Evolutionary conservation across 768 basidiomycete genomes (phyloP).

Genomic region (Amanita rimosa): DNA sequence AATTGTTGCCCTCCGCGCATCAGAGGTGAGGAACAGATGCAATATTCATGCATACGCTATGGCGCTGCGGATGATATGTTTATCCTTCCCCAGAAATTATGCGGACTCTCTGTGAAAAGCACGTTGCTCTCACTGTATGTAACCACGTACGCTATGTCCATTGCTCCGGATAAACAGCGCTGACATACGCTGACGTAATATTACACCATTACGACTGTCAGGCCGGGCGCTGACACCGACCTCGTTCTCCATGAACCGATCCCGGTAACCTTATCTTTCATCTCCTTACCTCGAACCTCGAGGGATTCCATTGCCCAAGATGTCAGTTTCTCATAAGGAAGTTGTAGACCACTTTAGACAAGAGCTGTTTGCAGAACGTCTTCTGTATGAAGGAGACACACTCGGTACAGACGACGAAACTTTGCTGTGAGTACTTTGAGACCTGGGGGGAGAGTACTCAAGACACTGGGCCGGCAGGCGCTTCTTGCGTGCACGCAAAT

Average conservation of each 20-base stretch:
- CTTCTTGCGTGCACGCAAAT: slow-evolving; percentile 68
- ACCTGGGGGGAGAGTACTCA: not conserved
- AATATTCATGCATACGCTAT: too few species aligned
- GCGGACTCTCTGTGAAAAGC: too few species aligned
- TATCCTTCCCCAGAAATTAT: too few species aligned
- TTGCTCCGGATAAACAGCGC: too few species aligned
- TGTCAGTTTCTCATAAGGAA: slow-evolving; percentile 15
- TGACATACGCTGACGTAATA: not conserved
- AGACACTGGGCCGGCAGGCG: slow-evolving; percentile 28
- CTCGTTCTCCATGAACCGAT: not conserved
- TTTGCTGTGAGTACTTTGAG: slow-evolving; percentile 34
- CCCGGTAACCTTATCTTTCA: not conserved
- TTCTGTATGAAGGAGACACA: slow-evolving; percentile 47
- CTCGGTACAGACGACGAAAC: slow-evolving; percentile 52
- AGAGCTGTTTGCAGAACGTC: slow-evolving; percentile 37
- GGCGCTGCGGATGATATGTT: too few species aligned
- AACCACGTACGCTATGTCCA: too few species aligned
- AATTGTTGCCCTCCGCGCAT: too few species aligned
- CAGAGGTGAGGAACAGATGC: too few species aligned
- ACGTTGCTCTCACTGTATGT: too few species aligned
- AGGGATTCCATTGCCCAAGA: not conserved
- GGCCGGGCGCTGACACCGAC: not conserved
- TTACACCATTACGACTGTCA: too few species aligned
- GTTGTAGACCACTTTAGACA: slow-evolving; percentile 39
- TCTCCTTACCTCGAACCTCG: not conserved